phyloP scores from a whole-genome alignment of 371 early-diverging fungal species.

The Mucor velutinosus region DNA sequence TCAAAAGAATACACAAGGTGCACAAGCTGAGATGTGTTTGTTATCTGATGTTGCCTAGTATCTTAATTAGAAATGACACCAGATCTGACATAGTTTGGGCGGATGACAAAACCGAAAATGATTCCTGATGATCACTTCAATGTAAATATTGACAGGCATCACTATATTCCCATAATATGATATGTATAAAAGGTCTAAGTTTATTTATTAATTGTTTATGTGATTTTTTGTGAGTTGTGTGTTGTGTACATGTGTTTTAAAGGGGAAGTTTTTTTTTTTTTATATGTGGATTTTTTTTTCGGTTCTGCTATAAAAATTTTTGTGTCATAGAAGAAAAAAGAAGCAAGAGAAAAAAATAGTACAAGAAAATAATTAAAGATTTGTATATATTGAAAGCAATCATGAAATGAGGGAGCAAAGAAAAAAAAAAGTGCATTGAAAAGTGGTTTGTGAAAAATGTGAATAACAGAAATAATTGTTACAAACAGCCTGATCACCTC shows the following conservation, averaged over 20 bases:
- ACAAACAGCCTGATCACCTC: not conserved
- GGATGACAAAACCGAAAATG: not conserved
- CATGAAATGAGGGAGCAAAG: not conserved
- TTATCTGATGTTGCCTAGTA: not conserved
- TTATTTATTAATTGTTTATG: not conserved
- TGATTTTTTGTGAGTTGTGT: not conserved
- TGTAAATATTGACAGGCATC: not conserved
- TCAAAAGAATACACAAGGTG: not conserved
- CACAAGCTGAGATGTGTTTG: not conserved
- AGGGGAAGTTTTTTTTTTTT: not conserved
- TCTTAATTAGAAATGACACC: not conserved
- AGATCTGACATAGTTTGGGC: not conserved
- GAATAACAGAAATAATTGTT: not conserved
- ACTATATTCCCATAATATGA: not conserved
- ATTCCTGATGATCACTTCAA: not conserved
- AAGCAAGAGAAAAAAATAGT: conserved; percentile 1
- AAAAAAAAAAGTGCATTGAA: not conserved
- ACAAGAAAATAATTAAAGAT: not conserved
- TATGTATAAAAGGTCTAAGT: not conserved
- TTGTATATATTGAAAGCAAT: conserved; percentile 5
- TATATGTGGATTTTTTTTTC: not conserved
- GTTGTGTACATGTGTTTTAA: not conserved
- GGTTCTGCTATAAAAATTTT: not conserved
- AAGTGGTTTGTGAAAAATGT: not conserved
- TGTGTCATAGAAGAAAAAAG: conserved; percentile 7